Conservation (phyloP, 306 rosid genomes). For the Lagenaria siceraria region DNA sequence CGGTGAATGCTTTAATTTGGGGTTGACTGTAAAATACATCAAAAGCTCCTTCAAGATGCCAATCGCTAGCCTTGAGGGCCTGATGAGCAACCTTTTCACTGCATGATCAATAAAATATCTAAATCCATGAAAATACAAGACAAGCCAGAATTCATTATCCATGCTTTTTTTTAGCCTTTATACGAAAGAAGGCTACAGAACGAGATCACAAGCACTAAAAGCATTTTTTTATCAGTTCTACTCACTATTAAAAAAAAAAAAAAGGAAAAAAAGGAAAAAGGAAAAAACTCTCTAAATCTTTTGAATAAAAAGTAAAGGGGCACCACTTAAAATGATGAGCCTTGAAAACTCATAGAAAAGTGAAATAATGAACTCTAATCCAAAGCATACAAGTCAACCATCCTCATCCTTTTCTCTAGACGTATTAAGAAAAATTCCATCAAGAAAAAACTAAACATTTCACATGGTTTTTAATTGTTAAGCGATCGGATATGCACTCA, state of each 20-base stretch:
- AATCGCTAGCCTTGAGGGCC: slow-evolving; percentile 80
- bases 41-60: slow-evolving; percentile 99
- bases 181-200: not conserved
- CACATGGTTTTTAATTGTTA: not conserved
- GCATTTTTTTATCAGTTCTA: not conserved
- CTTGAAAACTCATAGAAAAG: not conserved
- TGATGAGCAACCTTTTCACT: slow-evolving; percentile 86
- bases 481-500: not conserved
- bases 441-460: not conserved
- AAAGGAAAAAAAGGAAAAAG: not conserved
- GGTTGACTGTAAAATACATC: slow-evolving; percentile 94
- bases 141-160: not conserved
- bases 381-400: not conserved
- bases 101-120: slow-evolving; percentile 10
- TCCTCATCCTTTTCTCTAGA: not conserved
- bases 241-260: not conserved
- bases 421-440: not conserved
- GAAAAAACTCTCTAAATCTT: not conserved
- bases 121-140: not conserved
- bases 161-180: not conserved
- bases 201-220: not conserved
- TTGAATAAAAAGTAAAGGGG: not conserved
- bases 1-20: slow-evolving; percentile 57
- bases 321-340: not conserved
- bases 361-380: not conserved